phyloP scores from a whole-genome alignment of 2,329 filamentous ascomycete species.

The Beauveria pseudobassiana region DNA sequence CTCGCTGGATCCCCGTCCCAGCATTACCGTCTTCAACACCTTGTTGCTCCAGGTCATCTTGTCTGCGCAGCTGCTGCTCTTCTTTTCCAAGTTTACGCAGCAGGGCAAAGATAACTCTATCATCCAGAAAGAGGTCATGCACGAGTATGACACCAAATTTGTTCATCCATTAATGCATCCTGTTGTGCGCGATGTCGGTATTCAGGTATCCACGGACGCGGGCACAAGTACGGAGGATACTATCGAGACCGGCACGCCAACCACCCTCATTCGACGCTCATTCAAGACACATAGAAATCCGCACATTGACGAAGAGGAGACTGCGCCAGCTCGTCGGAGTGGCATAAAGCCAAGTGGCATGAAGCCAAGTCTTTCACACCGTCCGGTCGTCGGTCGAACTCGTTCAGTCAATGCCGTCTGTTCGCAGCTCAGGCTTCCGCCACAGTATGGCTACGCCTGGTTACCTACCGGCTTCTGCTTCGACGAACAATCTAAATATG shows the following conservation, averaged over 20 bases:
- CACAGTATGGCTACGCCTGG: slow-evolving; percentile 27
- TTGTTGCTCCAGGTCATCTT: slow-evolving; percentile 69
- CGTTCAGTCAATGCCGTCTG: slow-evolving; percentile 23
- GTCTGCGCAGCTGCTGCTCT: slow-evolving; percentile 65
- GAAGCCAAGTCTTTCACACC: slow-evolving; percentile 39
- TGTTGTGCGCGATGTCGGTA: slow-evolving; percentile 68
- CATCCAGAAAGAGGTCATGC: slow-evolving; percentile 84
- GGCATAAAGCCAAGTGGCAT: slow-evolving; percentile 31
- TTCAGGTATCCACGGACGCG: slow-evolving; percentile 58
- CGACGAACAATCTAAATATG: slow-evolving; percentile 14
- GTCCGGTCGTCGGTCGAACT: slow-evolving; percentile 26
- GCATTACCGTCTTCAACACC: slow-evolving; percentile 76
- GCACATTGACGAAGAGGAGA: slow-evolving; percentile 60
- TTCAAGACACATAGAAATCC: slow-evolving; percentile 81
- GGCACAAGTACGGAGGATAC: slow-evolving; percentile 34
- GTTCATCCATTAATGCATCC: slow-evolving; percentile 86
- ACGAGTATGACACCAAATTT: slow-evolving; percentile 94
- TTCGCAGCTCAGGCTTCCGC: slow-evolving; percentile 23
- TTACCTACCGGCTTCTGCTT: slow-evolving; percentile 23
- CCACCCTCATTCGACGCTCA: slow-evolving; percentile 59
- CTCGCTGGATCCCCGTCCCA: slow-evolving; percentile 69
- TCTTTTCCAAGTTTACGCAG: slow-evolving; percentile 69
- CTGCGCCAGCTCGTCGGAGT: slow-evolving; percentile 28
- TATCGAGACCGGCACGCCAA: slow-evolving; percentile 45
- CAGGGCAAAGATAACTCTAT: slow-evolving; percentile 78